Conservation (phyloP, 1,284 basidiomycete genomes). For the Trametes polyzona region DNA sequence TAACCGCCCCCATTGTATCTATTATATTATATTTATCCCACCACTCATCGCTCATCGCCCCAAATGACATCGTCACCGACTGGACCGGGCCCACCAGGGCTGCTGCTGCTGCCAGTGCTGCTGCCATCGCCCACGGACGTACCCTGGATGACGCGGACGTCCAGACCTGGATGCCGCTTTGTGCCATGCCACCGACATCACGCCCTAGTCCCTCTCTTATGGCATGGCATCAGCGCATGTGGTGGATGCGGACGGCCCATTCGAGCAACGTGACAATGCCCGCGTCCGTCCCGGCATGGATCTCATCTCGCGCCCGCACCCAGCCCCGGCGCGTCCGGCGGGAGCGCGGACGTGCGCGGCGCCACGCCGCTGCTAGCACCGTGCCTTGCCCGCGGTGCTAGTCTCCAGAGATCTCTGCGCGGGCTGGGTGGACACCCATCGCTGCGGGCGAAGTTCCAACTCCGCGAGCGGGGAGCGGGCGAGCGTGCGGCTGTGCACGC, state of each 20-base stretch:
- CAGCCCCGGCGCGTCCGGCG: no score
- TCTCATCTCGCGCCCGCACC: neutral
- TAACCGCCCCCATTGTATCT: neutral
- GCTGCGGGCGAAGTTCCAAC: neutral
- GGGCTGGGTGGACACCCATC: neutral
- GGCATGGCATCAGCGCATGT: neutral
- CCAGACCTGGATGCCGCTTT: neutral
- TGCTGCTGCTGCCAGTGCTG: no score
- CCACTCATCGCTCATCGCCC: no score
- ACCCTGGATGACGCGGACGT: neutral
- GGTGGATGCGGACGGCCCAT: neutral
- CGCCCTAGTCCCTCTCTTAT: neutral
- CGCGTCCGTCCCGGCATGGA: neutral
- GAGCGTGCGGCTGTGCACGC: neutral
- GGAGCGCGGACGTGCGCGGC: no score
- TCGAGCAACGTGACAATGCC: neutral
- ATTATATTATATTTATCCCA: neutral
- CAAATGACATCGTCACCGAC: conserved; percentile 8
- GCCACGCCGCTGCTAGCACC: no score
- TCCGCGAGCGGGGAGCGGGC: neutral
- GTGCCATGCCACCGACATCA: neutral
- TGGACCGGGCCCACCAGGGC: neutral
- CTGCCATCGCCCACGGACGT: neutral
- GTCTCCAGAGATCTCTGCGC: neutral
- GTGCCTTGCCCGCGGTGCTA: no score